Evolutionary conservation across 192 early-diverging fungal species (phyloP).

Genomic region (Rhizoclosmatium globosum): DNA sequence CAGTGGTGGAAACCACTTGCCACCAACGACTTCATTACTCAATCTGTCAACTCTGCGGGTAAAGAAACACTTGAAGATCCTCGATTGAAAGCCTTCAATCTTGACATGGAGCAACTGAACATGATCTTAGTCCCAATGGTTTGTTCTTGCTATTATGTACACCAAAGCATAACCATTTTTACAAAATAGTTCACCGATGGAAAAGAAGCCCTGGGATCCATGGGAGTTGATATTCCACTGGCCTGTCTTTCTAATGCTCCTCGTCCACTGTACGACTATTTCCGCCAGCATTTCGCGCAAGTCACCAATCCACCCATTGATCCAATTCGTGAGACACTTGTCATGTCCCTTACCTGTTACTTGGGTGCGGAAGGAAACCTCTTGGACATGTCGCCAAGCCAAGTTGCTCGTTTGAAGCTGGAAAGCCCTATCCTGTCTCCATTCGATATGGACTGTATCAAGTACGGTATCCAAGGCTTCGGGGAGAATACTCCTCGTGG

Average conservation of each 20-base stretch:
- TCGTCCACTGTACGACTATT: conserved; percentile 95
- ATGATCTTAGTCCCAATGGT: conserved; percentile 92
- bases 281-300: conserved; percentile 97
- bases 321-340: conserved; percentile 97
- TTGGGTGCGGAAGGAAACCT: conserved; percentile 95
- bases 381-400: conserved; percentile 81
- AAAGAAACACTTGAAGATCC: conserved; percentile 52
- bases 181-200: conserved; percentile 60
- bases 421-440: conserved; percentile 89
- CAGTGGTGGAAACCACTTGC: conserved; percentile 49
- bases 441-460: conserved; percentile 82
- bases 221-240: conserved; percentile 96
- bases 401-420: conserved; percentile 81
- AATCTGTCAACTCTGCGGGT: conserved; percentile 58
- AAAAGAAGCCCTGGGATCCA: conserved; percentile 97
- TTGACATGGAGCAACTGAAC: conserved; percentile 93
- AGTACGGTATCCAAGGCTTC: conserved; percentile 65
- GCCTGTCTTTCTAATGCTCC: conserved; percentile 91
- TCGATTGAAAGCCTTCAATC: conserved; percentile 86
- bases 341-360: conserved; percentile 97
- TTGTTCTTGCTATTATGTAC: conserved; percentile 16
- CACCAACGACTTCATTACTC: conserved; percentile 60
- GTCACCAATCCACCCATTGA: conserved; percentile 99
- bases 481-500: conserved; percentile 48
- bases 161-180: too few relatives aligned